Base-by-base conservation (phyloP, 306 rosid species). In the Rosa multiflora region DNA sequence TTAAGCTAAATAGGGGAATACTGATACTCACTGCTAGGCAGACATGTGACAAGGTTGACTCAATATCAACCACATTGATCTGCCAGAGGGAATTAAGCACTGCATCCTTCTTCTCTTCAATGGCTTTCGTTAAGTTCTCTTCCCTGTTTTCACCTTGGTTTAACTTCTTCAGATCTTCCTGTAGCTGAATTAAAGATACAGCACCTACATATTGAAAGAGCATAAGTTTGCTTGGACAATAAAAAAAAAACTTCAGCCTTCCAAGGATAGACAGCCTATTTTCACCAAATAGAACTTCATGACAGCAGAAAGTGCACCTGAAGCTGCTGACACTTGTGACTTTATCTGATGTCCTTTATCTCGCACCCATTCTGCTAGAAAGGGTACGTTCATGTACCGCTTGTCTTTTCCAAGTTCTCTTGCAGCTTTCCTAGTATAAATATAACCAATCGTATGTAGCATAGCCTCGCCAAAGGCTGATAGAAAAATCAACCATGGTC, bases 381-480 rank as follows among this genome's bases (percentile, higher is more conserved):
- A 96, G 13, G 98, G 96, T 11, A 96, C 99, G 47, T 89, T 96
- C 99, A 96, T 90, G 69, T 46, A 83, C 62, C 94, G 84, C 14
- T 72, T 89, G 80, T 90, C 98, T 87, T 78, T 96, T 85, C 98
- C 98, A 10, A 93, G 87, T 85, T 96, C 99, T 77, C 18, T 93
- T 55, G 98, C 79, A 72, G 98, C 93, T 83, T 81, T 85, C 87
- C 98, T 85, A 11, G 93, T 90, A 90, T 96, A 96, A 75, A 93
- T 91, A 76, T 96, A 96, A 78, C 99, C 99, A 80, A 96, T 93
- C 47, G 97, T 96, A 82, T 96, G 97, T 76, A 96, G 89, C 99
- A 93, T 96, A 78, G 98, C 97, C 89, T 93, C 98, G 29, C 99
- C 98, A 84, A 96, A 96, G 86, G 97, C 98, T 91, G 86, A 83